A percentile compares a stretch with the other conserved stretches of the same genome.
These are phyloP conservation scores for Nakaseomyces glabratus DNA, from an alignment of 1,139 yeast species.

Conservation along the genomic window DNA sequence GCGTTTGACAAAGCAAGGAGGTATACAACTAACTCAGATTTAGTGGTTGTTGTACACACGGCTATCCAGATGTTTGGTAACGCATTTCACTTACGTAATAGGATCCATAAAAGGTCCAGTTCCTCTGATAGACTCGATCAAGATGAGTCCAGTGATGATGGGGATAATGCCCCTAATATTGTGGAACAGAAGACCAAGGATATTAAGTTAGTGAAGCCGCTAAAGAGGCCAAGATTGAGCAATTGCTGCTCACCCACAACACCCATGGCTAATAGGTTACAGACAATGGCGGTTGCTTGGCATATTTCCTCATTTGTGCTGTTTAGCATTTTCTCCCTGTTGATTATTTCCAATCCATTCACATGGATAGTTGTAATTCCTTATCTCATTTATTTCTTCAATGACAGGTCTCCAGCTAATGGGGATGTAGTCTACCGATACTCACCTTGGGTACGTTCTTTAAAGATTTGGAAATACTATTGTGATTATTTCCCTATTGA, in stretches of 20 bases:
- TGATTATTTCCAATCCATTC: constrained; percentile 55
- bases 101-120: not conserved
- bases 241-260: constrained; percentile 24
- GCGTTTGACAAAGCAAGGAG: no score
- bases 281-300: constrained; percentile 66
- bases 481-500: constrained; percentile 72
- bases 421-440: constrained; percentile 57
- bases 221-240: constrained; percentile 3
- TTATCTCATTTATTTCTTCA: constrained; percentile 48
- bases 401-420: constrained; percentile 61
- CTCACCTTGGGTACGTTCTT: constrained; percentile 49
- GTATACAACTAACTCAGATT: no score
- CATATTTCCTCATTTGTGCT: constrained; percentile 68
- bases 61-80: not conserved
- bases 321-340: constrained; percentile 44
- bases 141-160: constrained; percentile 6
- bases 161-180: constrained; percentile 5
- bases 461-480: constrained; percentile 63
- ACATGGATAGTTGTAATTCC: constrained; percentile 58
- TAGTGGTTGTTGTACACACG: no score
- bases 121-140: constrained; percentile 6
- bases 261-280: constrained; percentile 51
- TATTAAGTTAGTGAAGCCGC: constrained; percentile 2
- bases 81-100: not conserved
- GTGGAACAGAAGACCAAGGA: constrained; percentile 4